Base-by-base conservation (phyloP, 306 rosid species). In the Castanea mollissima region DNA sequence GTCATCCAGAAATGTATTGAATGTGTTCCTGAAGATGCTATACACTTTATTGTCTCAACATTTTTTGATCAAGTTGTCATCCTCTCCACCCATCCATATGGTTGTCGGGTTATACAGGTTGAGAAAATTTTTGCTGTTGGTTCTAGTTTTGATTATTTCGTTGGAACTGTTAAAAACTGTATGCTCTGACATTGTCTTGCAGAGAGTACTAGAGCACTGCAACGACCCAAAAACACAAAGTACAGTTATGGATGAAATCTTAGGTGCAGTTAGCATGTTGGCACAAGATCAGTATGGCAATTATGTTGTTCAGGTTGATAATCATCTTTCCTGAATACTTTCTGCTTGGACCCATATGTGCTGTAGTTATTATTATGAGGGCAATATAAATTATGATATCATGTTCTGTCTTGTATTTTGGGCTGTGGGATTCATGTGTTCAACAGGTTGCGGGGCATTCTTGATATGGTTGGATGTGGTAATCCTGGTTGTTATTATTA, bases 261-360 rank as follows among this genome's bases (percentile, higher is more conserved):
- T 94, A 86, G 93, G 91, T 82, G 89, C 95, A 82, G 99, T 94
- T 74, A 87, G 95, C 88, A 92, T 92, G 93, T 87, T 94, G 88
- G 97, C 97, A 5, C 99, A 94, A 78, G 97, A 94, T 86, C 99
- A 94, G 86, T 94, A 94, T 76, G 99, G 99, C 46, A 94, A 94
- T 84, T 94, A 94, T 51, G 99, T 92, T 23, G 99, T 94, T 62
- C 99, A 94, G 97, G 99, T 94, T 76, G 80, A 58, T 79, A 65
- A 56, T 60, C 75, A 81, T 73, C 46, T 41, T 41, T 78, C 71
- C 76, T 74, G 5, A 38, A 25, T 70, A 63, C 49, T 70, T 15
- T 83, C 55, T 62, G 29, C 18, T 55, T 3, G 46, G 44, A n/a
- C 51, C 64, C 25, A 16, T 71, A 19, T 46, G 56, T 55, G 34